Evolutionary conservation across 768 basidiomycete species (phyloP).

Genomic region (Clitopilus hobsonii): DNA sequence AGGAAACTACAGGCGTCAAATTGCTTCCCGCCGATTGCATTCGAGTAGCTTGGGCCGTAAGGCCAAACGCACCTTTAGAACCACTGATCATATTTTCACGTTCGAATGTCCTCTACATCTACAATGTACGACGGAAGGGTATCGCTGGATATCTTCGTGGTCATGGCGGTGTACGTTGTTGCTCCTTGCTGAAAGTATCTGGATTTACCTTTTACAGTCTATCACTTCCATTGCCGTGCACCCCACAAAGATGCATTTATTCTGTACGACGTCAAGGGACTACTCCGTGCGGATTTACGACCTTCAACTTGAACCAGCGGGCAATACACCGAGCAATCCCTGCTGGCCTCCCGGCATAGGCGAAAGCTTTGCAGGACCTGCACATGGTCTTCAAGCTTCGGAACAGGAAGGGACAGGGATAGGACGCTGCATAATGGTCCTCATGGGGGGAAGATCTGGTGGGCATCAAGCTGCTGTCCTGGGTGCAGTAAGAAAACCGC

Average conservation of each 20-base stretch:
- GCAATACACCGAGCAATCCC: slow-evolving; percentile 40
- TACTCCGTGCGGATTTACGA: slow-evolving; percentile 69
- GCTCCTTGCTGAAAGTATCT: background rate
- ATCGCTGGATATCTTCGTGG: slow-evolving; percentile 53
- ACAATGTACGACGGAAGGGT: slow-evolving; percentile 35
- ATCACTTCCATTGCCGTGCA: slow-evolving; percentile 71
- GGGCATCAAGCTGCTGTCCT: slow-evolving; percentile 71
- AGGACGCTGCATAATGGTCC: slow-evolving; percentile 59
- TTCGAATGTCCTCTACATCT: slow-evolving; percentile 51
- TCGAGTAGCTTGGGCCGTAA: slow-evolving; percentile 57
- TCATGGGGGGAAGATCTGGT: slow-evolving; percentile 68
- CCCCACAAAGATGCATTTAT: slow-evolving; percentile 49
- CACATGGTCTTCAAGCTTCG: slow-evolving; percentile 61
- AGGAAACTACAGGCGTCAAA: slow-evolving; percentile 8
- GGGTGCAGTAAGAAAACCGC: slow-evolving; percentile 43
- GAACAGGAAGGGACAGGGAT: slow-evolving; percentile 59
- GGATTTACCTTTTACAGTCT: slow-evolving; percentile 25
- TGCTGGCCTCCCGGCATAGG: slow-evolving; percentile 48
- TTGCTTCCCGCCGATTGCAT: slow-evolving; percentile 27
- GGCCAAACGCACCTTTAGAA: slow-evolving; percentile 35
- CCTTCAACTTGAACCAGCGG: slow-evolving; percentile 33
- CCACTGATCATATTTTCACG: slow-evolving; percentile 58
- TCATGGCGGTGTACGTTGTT: slow-evolving; percentile 64
- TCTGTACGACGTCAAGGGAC: slow-evolving; percentile 73
- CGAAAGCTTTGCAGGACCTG: slow-evolving; percentile 58